These are phyloP conservation scores for Herpetomonas tarakana DNA, from an alignment of 208 protist species.

Conservation along the genomic window DNA sequence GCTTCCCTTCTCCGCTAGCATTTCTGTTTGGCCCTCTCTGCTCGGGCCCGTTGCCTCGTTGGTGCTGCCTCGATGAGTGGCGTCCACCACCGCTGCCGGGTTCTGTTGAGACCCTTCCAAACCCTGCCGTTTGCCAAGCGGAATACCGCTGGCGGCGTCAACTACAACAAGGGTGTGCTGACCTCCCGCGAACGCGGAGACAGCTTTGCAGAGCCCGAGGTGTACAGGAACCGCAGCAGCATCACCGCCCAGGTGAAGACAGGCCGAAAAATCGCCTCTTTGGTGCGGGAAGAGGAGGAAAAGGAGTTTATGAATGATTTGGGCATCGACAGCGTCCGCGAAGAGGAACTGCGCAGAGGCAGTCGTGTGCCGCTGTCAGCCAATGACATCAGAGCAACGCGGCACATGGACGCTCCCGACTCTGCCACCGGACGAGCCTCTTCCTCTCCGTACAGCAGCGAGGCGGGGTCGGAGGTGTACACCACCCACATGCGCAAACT, in stretches of 20 bases:
- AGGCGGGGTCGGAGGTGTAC: conserved; percentile 6
- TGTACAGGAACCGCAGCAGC: conserved; percentile 67
- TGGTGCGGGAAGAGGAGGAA: conserved; percentile 41
- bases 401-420: conserved; percentile 37
- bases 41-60: too few relatives aligned
- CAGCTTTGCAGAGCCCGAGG: conserved; percentile 63
- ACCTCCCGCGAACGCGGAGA: conserved; percentile 54
- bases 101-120: conserved; percentile 12
- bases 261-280: conserved; percentile 27
- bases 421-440: too few relatives aligned
- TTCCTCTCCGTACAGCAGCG: too few relatives aligned
- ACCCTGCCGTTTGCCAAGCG: conserved; percentile 25
- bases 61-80: too few relatives aligned
- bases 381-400: conserved; percentile 28
- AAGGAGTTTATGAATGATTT: conserved; percentile 24
- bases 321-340: conserved; percentile 28
- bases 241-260: conserved; percentile 59
- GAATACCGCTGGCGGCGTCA: conserved; percentile 33
- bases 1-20: too few relatives aligned
- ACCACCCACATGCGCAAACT: conserved; percentile 31
- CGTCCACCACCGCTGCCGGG: neutral
- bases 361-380: conserved; percentile 18
- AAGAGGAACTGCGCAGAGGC: conserved; percentile 37
- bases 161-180: conserved; percentile 54
- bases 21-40: too few relatives aligned